Evolutionary conservation across 805 yeast genomes (phyloP).

Genomic region (Teunomyces gatunensis): DNA sequence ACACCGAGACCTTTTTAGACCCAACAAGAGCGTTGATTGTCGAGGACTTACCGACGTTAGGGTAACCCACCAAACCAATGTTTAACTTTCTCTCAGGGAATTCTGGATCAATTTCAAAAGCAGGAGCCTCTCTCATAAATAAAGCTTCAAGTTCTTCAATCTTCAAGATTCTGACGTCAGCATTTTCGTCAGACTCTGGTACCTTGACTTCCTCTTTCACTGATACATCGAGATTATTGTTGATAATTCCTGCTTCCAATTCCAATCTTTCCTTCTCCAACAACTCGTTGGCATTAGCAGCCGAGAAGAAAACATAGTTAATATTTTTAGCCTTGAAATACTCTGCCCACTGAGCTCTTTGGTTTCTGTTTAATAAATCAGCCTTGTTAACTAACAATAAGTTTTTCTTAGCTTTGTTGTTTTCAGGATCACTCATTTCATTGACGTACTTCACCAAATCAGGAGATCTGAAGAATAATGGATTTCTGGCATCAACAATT

Average conservation of each 20-base stretch:
- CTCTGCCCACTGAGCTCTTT: conserved; percentile 83
- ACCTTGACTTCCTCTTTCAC: conserved; percentile 23
- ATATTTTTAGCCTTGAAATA: conserved; percentile 70
- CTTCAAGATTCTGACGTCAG: conserved; percentile 61
- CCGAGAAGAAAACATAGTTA: conserved; percentile 88
- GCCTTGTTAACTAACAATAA: conserved; percentile 89
- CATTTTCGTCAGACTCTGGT: conserved; percentile 24
- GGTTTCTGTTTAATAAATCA: conserved; percentile 74
- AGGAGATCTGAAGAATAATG: conserved; percentile 80
- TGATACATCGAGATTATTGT: conserved; percentile 6
- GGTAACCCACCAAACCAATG: conserved; percentile 96
- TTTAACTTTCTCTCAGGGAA: conserved; percentile 63
- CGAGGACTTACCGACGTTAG: conserved; percentile 93
- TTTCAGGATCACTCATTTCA: conserved; percentile 58
- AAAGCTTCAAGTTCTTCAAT: conserved; percentile 83
- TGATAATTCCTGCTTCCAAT: conserved; percentile 25
- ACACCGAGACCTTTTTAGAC: conserved; percentile 95
- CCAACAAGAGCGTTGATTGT: conserved; percentile 97
- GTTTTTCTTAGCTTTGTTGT: conserved; percentile 58
- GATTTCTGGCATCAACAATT: conserved; percentile 96
- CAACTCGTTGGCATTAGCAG: conserved; percentile 75
- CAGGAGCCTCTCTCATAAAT: conserved; percentile 77
- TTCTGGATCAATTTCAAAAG: conserved; percentile 52
- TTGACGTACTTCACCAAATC: conserved; percentile 84
- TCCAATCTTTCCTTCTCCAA: conserved; percentile 61